Evolutionary conservation across 495 filamentous ascomycete species (phyloP), one percentile per base, ranked within the genome.

Genomic region (Viridothelium virens): DNA sequence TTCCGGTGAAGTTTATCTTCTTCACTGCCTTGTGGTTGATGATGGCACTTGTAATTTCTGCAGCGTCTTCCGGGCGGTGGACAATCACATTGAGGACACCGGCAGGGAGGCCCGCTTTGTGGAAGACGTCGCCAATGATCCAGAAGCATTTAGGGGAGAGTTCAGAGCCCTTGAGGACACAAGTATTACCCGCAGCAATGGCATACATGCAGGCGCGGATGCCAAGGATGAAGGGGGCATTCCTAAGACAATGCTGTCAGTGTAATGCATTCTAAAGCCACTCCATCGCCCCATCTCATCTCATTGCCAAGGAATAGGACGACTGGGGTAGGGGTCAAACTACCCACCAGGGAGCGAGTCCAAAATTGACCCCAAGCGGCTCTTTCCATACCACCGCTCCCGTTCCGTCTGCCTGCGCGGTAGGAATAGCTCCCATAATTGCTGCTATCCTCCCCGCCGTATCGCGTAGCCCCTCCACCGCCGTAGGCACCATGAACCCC

Each of bases 161-260:
- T 74, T 96, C 92, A 3, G 87, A 85, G 34, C 86, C 88, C 73
- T 95, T 95, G 5, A 93, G 77, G 33, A 95, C 81, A 46, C 82
- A 82, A 1, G 89, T 91, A 71, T 90, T 91, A 34, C 92, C 92
- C 1, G 86, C 87, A 11, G 91, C 92, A 47, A 96, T 80, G n/a
- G 92, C 88, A 70, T 83, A 89, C 39, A 86, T 77, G 25, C 92
- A 75, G 1, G 90, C 80, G 36, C 70, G 70, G 33, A 67, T 31
- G 9, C 72, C 77, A 56, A 77, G 67, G 68, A 78, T 77, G 53
- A 71, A 76, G 18, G 74, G 78, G 12, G 76, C 73, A 65, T 77
- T 77, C 66, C 73, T 74, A 39, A 0, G 33, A 7, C 39, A 53
- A 14, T 9, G 38, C 38, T 9, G 62, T 63, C 18, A 9, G 36